Conservation (phyloP, 164 flowering plant species). For the Umbilicus rupestris region DNA sequence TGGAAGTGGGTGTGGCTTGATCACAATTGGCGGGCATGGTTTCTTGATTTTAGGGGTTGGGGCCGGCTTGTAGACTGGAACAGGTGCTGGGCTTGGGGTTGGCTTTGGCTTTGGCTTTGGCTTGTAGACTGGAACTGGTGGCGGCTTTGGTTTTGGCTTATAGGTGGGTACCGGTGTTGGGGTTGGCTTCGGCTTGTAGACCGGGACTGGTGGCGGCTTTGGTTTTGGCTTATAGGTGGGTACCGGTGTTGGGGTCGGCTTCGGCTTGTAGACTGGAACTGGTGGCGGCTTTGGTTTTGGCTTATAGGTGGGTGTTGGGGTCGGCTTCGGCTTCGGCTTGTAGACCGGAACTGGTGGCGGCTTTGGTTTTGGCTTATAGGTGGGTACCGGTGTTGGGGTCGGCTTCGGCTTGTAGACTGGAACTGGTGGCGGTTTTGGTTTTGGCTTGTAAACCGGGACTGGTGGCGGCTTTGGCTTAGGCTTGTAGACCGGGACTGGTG, state of each 20-base stretch:
- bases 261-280: constrained; percentile 11
- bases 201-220: constrained; percentile 18
- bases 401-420: constrained; percentile 16
- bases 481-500: constrained; percentile 19
- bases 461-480: constrained; percentile 10
- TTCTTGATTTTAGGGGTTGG: constrained; percentile 11
- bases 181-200: constrained; percentile 16
- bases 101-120: constrained; percentile 21
- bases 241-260: constrained; percentile 14
- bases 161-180: not conserved
- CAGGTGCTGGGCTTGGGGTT: constrained; percentile 14
- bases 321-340: constrained; percentile 5
- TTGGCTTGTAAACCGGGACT: constrained; percentile 11
- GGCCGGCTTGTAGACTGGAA: constrained; percentile 17
- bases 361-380: constrained; percentile 12
- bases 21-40: constrained; percentile 13
- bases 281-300: constrained; percentile 9
- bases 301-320: constrained; percentile 3
- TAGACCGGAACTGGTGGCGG: constrained; percentile 20
- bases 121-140: constrained; percentile 21
- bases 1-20: constrained; percentile 16
- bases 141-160: constrained; percentile 15
- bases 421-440: constrained; percentile 12
- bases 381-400: constrained; percentile 8
- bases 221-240: constrained; percentile 14